These are phyloP conservation scores for Solanum lignicaule DNA, from an alignment of 257 asterid genomes.

Conservation along the genomic window DNA sequence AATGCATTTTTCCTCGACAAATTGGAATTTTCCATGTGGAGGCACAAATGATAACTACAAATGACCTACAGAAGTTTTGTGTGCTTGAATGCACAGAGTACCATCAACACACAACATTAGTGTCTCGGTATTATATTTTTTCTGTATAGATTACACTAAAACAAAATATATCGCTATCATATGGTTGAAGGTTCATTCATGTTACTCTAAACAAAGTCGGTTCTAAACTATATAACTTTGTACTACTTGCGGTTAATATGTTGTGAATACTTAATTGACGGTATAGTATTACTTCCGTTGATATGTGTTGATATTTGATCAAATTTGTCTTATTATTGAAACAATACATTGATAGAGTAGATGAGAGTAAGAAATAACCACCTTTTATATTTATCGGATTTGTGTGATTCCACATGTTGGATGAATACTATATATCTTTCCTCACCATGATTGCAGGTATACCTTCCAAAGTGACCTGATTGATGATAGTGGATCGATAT, in stretches of 20 bases:
- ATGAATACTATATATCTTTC: too few species aligned
- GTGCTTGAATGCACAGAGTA: background rate
- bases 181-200: background rate
- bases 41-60: background rate
- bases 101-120: background rate
- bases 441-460: too few species aligned
- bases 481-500: too few species aligned
- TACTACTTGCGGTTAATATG: background rate
- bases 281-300: background rate
- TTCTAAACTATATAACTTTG: background rate
- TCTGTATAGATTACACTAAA: background rate
- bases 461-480: too few species aligned
- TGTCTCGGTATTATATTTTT: background rate
- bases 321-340: background rate
- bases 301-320: background rate
- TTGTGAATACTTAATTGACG: background rate
- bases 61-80: background rate
- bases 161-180: background rate
- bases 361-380: background rate
- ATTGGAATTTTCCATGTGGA: background rate
- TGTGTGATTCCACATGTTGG: background rate
- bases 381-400: too few species aligned
- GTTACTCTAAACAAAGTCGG: background rate
- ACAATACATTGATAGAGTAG: background rate
- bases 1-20: background rate